Conservation (phyloP, 208 protist genomes). For the Endotrypanum monterogeii region DNA sequence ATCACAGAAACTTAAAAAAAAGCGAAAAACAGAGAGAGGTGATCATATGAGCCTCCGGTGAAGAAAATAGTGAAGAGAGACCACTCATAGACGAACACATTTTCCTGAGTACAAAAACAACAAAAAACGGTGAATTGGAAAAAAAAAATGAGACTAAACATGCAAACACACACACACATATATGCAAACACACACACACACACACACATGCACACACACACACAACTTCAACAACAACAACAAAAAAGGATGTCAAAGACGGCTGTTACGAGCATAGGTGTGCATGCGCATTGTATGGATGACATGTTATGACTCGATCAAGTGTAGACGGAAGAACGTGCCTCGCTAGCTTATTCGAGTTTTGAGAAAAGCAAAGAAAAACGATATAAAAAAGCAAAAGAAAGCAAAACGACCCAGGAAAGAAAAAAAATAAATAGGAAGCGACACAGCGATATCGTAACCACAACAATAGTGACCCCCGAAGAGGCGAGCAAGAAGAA, state of each 20-base stretch:
- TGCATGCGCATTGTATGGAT: not conserved
- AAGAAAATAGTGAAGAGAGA: too few species aligned
- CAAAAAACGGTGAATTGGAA: too few species aligned
- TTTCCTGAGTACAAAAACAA: too few species aligned
- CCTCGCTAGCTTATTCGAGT: conserved; percentile 10
- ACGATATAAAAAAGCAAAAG: not conserved
- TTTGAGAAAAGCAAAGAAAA: not conserved
- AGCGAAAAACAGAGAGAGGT: too few species aligned
- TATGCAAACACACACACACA: not conserved
- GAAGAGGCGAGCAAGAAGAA: not conserved
- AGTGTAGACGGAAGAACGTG: conserved; percentile 18
- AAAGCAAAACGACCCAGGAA: not conserved
- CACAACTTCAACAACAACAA: too few species aligned
- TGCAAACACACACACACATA: not conserved
- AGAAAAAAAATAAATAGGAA: conserved; percentile 7
- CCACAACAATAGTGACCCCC: not conserved
- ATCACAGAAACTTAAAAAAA: too few species aligned
- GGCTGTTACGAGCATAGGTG: not conserved
- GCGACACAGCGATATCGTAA: too few species aligned
- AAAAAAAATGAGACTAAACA: too few species aligned
- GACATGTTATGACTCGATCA: not conserved
- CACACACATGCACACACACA: not conserved
- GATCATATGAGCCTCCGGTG: too few species aligned
- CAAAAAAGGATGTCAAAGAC: too few species aligned
- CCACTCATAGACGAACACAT: too few species aligned